These are phyloP conservation scores for Colletotrichum musicola DNA, from an alignment of 2,329 filamentous ascomycete species.

Conservation along the genomic window DNA sequence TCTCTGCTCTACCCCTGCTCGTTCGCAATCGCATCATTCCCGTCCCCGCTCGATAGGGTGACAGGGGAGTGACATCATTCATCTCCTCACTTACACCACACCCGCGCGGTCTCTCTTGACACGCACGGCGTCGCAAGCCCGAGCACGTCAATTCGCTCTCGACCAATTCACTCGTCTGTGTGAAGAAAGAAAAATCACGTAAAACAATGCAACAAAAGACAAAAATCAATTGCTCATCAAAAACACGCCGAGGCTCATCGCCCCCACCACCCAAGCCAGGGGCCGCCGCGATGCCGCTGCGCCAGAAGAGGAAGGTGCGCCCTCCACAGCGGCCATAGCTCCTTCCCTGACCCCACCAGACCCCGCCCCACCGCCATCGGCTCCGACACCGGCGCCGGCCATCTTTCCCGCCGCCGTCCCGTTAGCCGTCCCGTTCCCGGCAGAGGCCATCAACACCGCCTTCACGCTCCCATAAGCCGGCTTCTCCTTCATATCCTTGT, in stretches of 20 bases:
- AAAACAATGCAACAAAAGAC: not conserved
- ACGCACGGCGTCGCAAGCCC: constrained; percentile 25
- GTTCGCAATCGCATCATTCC: constrained; percentile 27
- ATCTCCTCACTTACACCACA: constrained; percentile 35
- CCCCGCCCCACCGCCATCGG: not conserved
- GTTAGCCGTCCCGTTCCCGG: not conserved
- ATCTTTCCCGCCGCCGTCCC: not conserved
- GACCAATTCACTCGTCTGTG: not conserved
- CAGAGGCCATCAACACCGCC: constrained; percentile 42
- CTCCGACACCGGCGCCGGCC: constrained; percentile 1
- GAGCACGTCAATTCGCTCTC: not conserved
- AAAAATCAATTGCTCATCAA: not conserved
- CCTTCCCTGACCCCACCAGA: not conserved
- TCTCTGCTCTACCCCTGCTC: not conserved
- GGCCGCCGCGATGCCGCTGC: not conserved
- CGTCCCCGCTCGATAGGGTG: constrained; percentile 7
- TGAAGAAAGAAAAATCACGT: not conserved
- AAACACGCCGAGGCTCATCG: not conserved
- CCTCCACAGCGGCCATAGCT: constrained; percentile 11
- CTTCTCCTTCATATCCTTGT: constrained; percentile 53
- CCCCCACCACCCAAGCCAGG: not conserved
- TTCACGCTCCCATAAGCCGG: constrained; percentile 54
- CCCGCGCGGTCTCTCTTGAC: not conserved
- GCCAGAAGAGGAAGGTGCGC: constrained; percentile 21
- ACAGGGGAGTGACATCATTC: constrained; percentile 34